A percentile compares a stretch with the other conserved stretches of the same genome.
Conservation (phyloP, 305 asterid genomes). For the Fraxinus dipetala region DNA sequence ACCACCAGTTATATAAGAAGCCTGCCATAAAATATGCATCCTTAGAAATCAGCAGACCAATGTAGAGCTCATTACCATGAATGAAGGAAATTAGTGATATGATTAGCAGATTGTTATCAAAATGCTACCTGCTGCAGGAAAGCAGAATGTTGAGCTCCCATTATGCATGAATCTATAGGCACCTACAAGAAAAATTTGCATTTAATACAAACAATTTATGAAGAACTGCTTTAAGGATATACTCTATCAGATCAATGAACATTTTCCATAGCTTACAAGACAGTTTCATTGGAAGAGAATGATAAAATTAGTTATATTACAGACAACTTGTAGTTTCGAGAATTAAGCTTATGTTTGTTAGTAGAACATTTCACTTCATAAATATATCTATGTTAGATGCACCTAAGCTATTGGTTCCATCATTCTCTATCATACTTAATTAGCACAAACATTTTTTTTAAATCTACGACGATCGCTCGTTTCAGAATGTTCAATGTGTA, state of each 20-base stretch:
- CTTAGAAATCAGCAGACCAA: constrained; percentile 24
- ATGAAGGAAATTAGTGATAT: not conserved
- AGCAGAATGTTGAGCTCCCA: constrained; percentile 88
- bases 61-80: constrained; percentile 3
- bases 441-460: not conserved
- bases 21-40: constrained; percentile 45
- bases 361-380: not conserved
- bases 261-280: not conserved
- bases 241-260: not conserved
- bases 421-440: not conserved
- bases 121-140: constrained; percentile 85
- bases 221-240: not conserved
- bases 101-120: constrained; percentile 13
- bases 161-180: constrained; percentile 79
- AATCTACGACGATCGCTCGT: not conserved
- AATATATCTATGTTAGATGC: not conserved
- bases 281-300: not conserved
- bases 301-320: not conserved
- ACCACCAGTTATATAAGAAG: constrained; percentile 85
- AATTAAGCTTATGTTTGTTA: not conserved
- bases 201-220: not conserved
- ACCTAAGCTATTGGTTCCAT: not conserved
- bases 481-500: not conserved
- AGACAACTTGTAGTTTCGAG: not conserved
- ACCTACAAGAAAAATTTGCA: constrained; percentile 47